phyloP scores from a whole-genome alignment of 805 yeast species.

The Cyberlindnera saturnus region DNA sequence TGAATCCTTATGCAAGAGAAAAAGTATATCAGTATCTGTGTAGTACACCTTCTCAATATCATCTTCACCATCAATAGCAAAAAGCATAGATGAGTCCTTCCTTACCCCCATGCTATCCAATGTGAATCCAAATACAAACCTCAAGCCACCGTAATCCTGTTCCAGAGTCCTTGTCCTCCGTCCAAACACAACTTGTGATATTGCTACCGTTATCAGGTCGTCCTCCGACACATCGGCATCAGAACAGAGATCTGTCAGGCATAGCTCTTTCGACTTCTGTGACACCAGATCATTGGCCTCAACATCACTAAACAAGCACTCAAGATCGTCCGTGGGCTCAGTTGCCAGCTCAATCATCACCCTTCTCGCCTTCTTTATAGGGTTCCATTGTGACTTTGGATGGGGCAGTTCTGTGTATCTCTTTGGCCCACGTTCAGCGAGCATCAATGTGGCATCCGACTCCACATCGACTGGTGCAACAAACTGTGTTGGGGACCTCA shows the following conservation, averaged over 20 bases:
- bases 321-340: background rate
- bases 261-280: background rate
- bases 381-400: background rate
- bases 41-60: background rate
- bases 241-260: background rate
- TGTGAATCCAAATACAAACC: background rate
- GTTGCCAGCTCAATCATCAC: background rate
- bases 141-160: background rate
- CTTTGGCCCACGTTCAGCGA: background rate
- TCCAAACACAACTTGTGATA: constrained; percentile 2
- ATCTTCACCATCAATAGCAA: background rate
- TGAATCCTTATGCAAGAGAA: background rate
- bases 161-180: background rate
- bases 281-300: constrained; percentile 7
- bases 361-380: background rate
- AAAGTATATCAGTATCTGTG: background rate
- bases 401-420: background rate
- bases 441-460: background rate
- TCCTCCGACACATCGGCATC: background rate
- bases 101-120: background rate
- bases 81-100: background rate
- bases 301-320: constrained; percentile 6
- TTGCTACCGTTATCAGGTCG: background rate
- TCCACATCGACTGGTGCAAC: background rate
- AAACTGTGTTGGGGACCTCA: background rate